Evolutionary conservation across 371 early-diverging fungal species (phyloP).

Genomic region (Lichtheimia ramosa): DNA sequence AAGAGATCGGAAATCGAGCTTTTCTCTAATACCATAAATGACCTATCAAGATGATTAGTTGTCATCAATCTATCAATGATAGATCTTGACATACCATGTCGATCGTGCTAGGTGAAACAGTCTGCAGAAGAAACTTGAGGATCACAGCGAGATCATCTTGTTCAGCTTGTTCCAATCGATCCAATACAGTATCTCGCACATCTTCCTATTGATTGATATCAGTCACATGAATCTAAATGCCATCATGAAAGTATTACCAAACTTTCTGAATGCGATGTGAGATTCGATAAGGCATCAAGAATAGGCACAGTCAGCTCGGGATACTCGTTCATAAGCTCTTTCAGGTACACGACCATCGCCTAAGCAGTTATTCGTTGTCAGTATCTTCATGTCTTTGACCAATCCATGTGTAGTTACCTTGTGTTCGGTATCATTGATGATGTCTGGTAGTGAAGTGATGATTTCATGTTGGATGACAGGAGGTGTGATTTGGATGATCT

Average conservation of each 20-base stretch:
- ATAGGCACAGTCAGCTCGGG: slow-evolving; percentile 69
- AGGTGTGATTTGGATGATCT: slow-evolving; percentile 67
- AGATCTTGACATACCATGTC: slow-evolving; percentile 20
- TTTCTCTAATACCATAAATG: slow-evolving; percentile 52
- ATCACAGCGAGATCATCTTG: slow-evolving; percentile 71
- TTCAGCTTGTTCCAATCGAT: slow-evolving; percentile 67
- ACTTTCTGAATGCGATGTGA: slow-evolving; percentile 58
- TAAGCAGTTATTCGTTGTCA: slow-evolving; percentile 8
- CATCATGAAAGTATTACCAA: slow-evolving; percentile 27
- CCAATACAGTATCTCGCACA: slow-evolving; percentile 59
- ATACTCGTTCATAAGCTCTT: slow-evolving; percentile 63
- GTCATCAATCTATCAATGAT: not conserved
- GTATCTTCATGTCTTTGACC: not conserved
- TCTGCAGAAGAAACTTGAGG: slow-evolving; percentile 71
- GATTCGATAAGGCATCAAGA: slow-evolving; percentile 73
- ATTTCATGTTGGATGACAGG: slow-evolving; percentile 74
- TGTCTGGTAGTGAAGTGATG: slow-evolving; percentile 73
- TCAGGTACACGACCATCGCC: slow-evolving; percentile 62
- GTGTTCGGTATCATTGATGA: slow-evolving; percentile 76
- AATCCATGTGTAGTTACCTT: slow-evolving; percentile 31
- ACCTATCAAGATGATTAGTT: slow-evolving; percentile 22
- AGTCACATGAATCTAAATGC: no score
- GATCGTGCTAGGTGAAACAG: slow-evolving; percentile 48
- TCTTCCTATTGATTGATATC: slow-evolving; percentile 27
- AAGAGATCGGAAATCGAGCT: slow-evolving; percentile 58